Conservation (phyloP, 768 basidiomycete species). For the Mycena filopes region DNA sequence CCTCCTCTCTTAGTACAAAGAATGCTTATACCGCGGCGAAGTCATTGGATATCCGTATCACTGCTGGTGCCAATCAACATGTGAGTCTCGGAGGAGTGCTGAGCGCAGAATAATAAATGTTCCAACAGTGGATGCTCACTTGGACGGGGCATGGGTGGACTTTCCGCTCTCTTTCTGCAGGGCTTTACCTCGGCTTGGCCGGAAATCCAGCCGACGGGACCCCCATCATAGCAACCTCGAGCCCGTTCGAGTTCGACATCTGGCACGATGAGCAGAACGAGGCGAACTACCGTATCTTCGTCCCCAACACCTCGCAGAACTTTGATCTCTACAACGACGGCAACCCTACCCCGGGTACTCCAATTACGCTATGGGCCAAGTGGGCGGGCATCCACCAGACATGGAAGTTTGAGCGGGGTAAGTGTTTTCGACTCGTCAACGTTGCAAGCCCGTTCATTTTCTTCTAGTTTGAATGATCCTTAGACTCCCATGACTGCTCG, state of each 20-base stretch:
- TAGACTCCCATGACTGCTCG: no score
- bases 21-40: constrained; percentile 30
- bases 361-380: constrained; percentile 57
- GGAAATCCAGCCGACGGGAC: constrained; percentile 55
- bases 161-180: constrained; percentile 54
- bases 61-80: constrained; percentile 59
- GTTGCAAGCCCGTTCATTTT: background rate
- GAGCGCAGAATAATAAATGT: background rate
- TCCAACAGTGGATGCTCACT: constrained; percentile 58
- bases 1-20: background rate
- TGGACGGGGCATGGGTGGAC: constrained; percentile 51
- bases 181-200: constrained; percentile 52
- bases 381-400: constrained; percentile 65
- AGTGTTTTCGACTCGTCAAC: constrained; percentile 2
- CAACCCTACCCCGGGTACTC: constrained; percentile 53
- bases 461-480: background rate
- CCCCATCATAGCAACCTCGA: constrained; percentile 48
- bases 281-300: constrained; percentile 56
- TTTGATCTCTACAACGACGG: constrained; percentile 62
- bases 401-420: constrained; percentile 56
- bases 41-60: constrained; percentile 62
- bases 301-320: constrained; percentile 54
- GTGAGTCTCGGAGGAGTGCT: constrained; percentile 49
- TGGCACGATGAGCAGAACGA: constrained; percentile 54
- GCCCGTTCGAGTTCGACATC: constrained; percentile 60